These are phyloP conservation scores for Podospora bellae-mahoneyi DNA, from an alignment of 495 filamentous ascomycete genomes.

Conservation along the genomic window DNA sequence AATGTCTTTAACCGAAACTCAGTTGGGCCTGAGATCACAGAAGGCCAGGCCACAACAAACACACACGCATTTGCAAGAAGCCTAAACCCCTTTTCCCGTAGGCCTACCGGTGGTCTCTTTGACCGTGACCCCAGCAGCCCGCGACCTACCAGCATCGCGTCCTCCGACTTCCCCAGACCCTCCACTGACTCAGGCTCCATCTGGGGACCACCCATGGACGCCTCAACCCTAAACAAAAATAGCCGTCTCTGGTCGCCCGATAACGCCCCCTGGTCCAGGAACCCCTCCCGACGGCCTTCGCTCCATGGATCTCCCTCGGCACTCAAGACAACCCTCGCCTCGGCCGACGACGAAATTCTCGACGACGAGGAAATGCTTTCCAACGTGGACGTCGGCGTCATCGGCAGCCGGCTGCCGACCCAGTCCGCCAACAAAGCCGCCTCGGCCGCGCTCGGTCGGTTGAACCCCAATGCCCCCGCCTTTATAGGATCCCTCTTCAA, in stretches of 20 bases:
- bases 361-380: slow-evolving; percentile 43
- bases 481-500: slow-evolving; percentile 50
- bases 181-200: slow-evolving; percentile 68
- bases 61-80: slow-evolving; percentile 41
- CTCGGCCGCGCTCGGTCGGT: slow-evolving; percentile 24
- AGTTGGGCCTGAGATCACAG: slow-evolving; percentile 40
- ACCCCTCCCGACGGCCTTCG: slow-evolving; percentile 46
- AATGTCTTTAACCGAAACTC: slow-evolving; percentile 57
- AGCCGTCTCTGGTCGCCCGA: slow-evolving; percentile 46
- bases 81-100: slow-evolving; percentile 64
- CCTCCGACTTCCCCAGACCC: slow-evolving; percentile 73
- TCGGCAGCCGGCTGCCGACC: slow-evolving; percentile 46
- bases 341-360: slow-evolving; percentile 49
- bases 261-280: slow-evolving; percentile 42
- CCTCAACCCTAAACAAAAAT: slow-evolving; percentile 25
- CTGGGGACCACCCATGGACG: slow-evolving; percentile 40
- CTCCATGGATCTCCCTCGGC: slow-evolving; percentile 49
- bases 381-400: slow-evolving; percentile 48
- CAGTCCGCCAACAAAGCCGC: slow-evolving; percentile 49
- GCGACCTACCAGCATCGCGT: slow-evolving; percentile 73
- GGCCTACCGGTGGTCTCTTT: slow-evolving; percentile 64
- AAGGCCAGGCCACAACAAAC: slow-evolving; percentile 32
- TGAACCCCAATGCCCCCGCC: slow-evolving; percentile 52
- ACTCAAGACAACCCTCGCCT: slow-evolving; percentile 48
- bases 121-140: slow-evolving; percentile 66